phyloP scores from a whole-genome alignment of 2,329 filamentous ascomycete genomes.

The Diplocarpon mali region DNA sequence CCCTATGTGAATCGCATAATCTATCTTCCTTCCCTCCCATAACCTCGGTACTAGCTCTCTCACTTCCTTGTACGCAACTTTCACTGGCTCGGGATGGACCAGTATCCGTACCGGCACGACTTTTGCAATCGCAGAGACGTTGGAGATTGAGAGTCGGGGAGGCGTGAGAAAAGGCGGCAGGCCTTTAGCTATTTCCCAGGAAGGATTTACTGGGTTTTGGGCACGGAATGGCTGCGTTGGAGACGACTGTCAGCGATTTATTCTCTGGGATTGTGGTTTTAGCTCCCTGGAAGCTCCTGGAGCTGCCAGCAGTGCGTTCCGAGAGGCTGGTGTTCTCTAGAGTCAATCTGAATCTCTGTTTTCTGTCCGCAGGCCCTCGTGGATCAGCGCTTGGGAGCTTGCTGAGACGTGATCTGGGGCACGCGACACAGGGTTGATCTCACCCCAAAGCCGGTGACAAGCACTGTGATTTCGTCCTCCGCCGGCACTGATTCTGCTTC shows the following conservation, averaged over 20 bases:
- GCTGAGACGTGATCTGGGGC: background rate
- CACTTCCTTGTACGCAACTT: conserved; percentile 60
- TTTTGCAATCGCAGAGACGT: conserved; percentile 23
- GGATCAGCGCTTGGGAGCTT: too few relatives aligned
- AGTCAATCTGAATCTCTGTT: too few relatives aligned
- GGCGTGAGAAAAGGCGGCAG: conserved; percentile 54
- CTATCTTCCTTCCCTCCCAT: conserved; percentile 35
- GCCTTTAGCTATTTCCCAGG: conserved; percentile 62
- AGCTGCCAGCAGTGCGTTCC: background rate
- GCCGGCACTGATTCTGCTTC: background rate
- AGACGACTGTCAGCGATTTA: background rate
- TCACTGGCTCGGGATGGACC: conserved; percentile 54
- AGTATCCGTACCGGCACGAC: conserved; percentile 46
- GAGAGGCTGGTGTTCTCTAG: too few relatives aligned
- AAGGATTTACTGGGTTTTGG: conserved; percentile 65
- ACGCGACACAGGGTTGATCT: conserved; percentile 1
- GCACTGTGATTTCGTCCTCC: conserved; percentile 42
- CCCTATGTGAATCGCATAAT: conserved; percentile 67
- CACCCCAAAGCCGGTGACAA: conserved; percentile 53
- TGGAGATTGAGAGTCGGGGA: conserved; percentile 14
- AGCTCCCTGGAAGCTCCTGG: background rate
- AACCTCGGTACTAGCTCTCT: conserved; percentile 52
- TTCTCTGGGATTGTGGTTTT: background rate
- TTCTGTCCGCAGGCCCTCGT: too few relatives aligned
- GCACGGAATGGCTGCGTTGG: conserved; percentile 57